Evolutionary conservation across 169 alveolate genomes (phyloP).

Genomic region (Plasmodium vivax): DNA sequence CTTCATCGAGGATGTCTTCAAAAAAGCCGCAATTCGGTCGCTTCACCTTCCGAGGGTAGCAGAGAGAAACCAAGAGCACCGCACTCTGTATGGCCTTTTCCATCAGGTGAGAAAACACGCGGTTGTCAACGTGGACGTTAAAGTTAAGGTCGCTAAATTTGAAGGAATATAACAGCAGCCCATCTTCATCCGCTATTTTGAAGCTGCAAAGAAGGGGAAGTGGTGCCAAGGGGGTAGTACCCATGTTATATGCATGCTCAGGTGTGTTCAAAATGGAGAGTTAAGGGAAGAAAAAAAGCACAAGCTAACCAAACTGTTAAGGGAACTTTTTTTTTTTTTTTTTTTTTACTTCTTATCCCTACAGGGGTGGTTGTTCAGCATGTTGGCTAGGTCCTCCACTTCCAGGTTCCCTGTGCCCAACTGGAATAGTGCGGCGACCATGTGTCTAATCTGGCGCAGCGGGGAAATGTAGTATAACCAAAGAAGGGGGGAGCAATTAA

Average conservation of each 20-base stretch:
- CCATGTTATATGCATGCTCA: not conserved
- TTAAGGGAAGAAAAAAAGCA: not conserved
- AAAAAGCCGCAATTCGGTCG: not conserved
- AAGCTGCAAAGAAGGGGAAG: not conserved
- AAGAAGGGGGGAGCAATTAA: not conserved
- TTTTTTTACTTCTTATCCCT: conserved; percentile 37
- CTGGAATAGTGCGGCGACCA: conserved; percentile 56
- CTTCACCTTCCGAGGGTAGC: conserved; percentile 39
- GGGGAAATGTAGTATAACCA: not conserved
- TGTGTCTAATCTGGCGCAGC: conserved; percentile 53
- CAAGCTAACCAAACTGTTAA: not conserved
- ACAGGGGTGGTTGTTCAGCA: not conserved
- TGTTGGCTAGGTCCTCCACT: not conserved
- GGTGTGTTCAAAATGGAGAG: not conserved
- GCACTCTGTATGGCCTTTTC: conserved; percentile 45
- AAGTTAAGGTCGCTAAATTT: conserved; percentile 49
- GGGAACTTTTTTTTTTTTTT: not conserved
- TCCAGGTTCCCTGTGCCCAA: conserved; percentile 39
- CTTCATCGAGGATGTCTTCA: conserved; percentile 31
- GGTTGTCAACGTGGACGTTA: conserved; percentile 14
- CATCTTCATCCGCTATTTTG: conserved; percentile 60
- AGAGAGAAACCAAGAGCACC: conserved; percentile 28
- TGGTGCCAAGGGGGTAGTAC: not conserved
- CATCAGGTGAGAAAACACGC: conserved; percentile 34
- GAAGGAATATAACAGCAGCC: conserved; percentile 49